A percentile compares a stretch with the other conserved stretches of the same genome.
These are phyloP conservation scores for Boletus huronensis DNA, from an alignment of 768 basidiomycete species.

Conservation along the genomic window DNA sequence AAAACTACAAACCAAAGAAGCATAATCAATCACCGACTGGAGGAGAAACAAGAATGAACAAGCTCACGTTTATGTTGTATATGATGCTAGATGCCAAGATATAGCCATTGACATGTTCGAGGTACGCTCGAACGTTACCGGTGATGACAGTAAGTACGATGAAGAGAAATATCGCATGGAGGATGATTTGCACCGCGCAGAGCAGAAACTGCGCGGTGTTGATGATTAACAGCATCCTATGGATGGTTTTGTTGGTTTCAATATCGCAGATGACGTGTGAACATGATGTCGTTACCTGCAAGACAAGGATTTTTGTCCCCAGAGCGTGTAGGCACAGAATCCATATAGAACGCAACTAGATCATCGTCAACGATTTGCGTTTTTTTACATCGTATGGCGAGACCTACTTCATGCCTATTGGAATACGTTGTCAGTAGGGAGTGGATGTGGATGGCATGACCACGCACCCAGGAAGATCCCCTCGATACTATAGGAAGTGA, in stretches of 20 bases:
- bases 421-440: background rate
- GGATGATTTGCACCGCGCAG: slow-evolving; percentile 2
- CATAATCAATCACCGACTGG: background rate
- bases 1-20: slow-evolving; percentile 8
- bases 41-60: background rate
- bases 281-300: slow-evolving; percentile 3
- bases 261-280: background rate
- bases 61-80: slow-evolving; percentile 13
- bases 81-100: background rate
- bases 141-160: background rate
- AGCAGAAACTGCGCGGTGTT: slow-evolving; percentile 18
- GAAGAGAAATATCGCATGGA: slow-evolving; percentile 4
- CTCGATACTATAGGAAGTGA: slow-evolving; percentile 9
- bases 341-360: slow-evolving; percentile 13
- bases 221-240: slow-evolving; percentile 11
- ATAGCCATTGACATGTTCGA: background rate
- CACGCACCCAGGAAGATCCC: slow-evolving; percentile 20
- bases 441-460: background rate
- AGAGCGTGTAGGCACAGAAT: slow-evolving; percentile 15
- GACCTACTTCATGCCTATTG: slow-evolving; percentile 17
- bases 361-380: background rate
- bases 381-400: background rate
- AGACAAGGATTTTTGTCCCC: slow-evolving; percentile 6
- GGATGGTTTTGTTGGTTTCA: background rate
- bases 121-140: background rate